phyloP scores from a whole-genome alignment of 148 eudicot species.

The Rhododendron mucronatum region DNA sequence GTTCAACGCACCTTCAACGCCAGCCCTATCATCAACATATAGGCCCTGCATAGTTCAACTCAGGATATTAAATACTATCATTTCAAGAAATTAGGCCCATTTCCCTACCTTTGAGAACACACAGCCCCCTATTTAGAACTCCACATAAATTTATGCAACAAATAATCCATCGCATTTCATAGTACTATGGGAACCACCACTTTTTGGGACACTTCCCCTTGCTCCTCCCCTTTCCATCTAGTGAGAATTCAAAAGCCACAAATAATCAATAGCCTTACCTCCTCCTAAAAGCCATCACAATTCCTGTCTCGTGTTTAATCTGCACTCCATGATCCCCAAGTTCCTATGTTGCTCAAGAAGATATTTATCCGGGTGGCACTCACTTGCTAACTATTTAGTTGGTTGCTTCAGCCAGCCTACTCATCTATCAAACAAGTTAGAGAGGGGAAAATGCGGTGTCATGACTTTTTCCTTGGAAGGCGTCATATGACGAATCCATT shows the following conservation, averaged over 20 bases:
- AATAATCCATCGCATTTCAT: background rate
- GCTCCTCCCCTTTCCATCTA: background rate
- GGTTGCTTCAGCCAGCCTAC: background rate
- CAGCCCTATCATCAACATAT: background rate
- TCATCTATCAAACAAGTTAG: background rate
- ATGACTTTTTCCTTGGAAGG: background rate
- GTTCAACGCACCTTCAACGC: background rate
- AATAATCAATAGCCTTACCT: background rate
- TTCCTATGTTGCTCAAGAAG: background rate
- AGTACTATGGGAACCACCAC: background rate
- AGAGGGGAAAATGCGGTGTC: background rate
- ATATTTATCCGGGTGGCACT: background rate
- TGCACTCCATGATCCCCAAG: background rate
- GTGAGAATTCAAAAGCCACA: background rate
- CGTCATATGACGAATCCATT: background rate
- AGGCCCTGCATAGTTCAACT: background rate
- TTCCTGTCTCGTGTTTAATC: background rate
- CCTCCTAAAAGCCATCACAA: background rate
- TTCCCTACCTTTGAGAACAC: background rate
- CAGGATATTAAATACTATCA: background rate
- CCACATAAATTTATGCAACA: background rate
- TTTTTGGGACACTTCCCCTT: background rate
- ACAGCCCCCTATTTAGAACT: background rate
- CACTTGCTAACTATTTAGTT: background rate
- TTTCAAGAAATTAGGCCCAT: background rate